phyloP scores from a whole-genome alignment of 768 basidiomycete species.

The Tephrocybe rancida region DNA sequence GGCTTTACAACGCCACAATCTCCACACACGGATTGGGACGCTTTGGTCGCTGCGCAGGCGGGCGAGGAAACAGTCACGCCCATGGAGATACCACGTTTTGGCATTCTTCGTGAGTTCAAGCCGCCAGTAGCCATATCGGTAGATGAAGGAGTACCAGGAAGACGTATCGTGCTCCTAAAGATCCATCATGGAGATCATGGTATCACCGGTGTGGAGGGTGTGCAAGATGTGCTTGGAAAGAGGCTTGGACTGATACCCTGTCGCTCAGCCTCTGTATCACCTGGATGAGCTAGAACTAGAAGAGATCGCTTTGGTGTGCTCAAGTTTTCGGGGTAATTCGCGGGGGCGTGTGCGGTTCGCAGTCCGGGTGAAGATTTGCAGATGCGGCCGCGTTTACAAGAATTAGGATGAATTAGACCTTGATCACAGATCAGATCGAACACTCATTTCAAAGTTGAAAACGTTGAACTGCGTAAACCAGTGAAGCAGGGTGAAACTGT shows the following conservation, averaged over 20 bases:
- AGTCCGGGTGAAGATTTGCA: no score
- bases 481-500: no score
- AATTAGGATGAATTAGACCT: no score
- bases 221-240: constrained; percentile 62
- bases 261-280: no score
- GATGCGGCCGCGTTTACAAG: no score
- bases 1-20: constrained; percentile 23
- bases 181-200: constrained; percentile 62
- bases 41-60: constrained; percentile 38
- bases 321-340: no score
- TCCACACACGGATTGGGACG: constrained; percentile 40
- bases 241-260: constrained; percentile 33
- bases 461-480: no score
- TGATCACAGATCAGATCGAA: no score
- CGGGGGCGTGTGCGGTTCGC: no score
- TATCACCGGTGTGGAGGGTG: constrained; percentile 63
- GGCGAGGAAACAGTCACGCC: constrained; percentile 43
- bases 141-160: constrained; percentile 22
- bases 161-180: constrained; percentile 59
- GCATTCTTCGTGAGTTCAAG: constrained; percentile 49
- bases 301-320: no score
- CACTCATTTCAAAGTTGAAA: no score
- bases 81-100: constrained; percentile 48
- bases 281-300: no score
- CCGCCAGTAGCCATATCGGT: constrained; percentile 13